These are phyloP conservation scores for Cornus kousa DNA, from an alignment of 148 eudicot genomes.

Conservation along the genomic window DNA sequence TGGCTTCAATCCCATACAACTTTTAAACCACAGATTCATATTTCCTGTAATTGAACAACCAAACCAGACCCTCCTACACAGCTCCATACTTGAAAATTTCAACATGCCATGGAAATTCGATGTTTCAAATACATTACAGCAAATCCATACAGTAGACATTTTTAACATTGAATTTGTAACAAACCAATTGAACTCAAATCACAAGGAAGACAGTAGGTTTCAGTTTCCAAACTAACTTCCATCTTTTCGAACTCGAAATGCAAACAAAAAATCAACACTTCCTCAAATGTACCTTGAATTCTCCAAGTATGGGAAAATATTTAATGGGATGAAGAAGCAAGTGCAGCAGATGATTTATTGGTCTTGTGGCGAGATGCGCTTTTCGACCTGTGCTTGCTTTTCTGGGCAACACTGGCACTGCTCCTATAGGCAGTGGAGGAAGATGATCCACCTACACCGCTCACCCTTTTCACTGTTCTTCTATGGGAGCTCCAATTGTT, in stretches of 20 bases:
- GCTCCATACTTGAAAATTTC: not conserved
- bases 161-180: not conserved
- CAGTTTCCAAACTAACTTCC: not conserved
- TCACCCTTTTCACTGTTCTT: slow-evolving; percentile 44
- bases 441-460: slow-evolving; percentile 29
- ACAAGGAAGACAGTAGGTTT: too few species aligned
- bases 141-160: not conserved
- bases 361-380: slow-evolving; percentile 31
- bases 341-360: slow-evolving; percentile 1
- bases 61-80: not conserved
- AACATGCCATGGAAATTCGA: not conserved
- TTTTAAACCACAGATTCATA: not conserved
- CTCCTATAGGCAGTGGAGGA: slow-evolving; percentile 26
- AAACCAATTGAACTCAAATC: too few species aligned
- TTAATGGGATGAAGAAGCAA: slow-evolving; percentile 13
- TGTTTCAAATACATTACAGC: not conserved
- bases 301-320: not conserved
- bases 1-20: not conserved
- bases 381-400: slow-evolving; percentile 41
- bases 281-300: not conserved
- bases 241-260: not conserved
- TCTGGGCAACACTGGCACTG: slow-evolving; percentile 32
- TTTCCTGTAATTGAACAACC: not conserved
- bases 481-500: slow-evolving; percentile 38
- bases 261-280: not conserved